A percentile compares a stretch with the other conserved stretches of the same genome.
These are phyloP conservation scores for Ilex paraguariensis DNA, from an alignment of 305 asterid genomes.

Conservation along the genomic window DNA sequence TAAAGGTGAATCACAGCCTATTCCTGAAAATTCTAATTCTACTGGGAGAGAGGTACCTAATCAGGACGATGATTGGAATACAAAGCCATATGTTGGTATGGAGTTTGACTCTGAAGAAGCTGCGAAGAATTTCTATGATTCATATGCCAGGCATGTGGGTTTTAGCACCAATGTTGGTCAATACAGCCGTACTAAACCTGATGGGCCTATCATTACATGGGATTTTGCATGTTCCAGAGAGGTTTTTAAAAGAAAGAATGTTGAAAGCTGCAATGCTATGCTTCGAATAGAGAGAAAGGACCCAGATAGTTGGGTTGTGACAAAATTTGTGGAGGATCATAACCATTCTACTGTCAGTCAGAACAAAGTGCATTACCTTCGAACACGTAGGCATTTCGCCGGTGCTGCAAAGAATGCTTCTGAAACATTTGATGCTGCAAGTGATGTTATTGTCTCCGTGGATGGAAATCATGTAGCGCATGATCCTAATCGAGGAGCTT, in stretches of 20 bases:
- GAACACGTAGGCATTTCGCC: slow-evolving; percentile 60
- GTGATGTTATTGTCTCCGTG: slow-evolving; percentile 35
- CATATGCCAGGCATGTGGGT: slow-evolving; percentile 62
- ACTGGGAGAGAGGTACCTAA: slow-evolving; percentile 23
- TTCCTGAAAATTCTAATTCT: slow-evolving; percentile 33
- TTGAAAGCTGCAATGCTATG: slow-evolving; percentile 64
- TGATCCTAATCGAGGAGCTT: slow-evolving; percentile 35
- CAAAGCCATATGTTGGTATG: slow-evolving; percentile 63
- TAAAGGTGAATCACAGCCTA: slow-evolving; percentile 30
- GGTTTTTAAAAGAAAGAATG: slow-evolving; percentile 46
- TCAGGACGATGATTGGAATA: slow-evolving; percentile 38
- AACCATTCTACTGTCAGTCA: slow-evolving; percentile 54
- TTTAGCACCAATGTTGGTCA: slow-evolving; percentile 63
- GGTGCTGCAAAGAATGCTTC: slow-evolving; percentile 44
- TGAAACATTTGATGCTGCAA: slow-evolving; percentile 38
- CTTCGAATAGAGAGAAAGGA: slow-evolving; percentile 51
- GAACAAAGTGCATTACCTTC: slow-evolving; percentile 56
- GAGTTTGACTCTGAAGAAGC: slow-evolving; percentile 71
- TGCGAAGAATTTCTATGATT: slow-evolving; percentile 62
- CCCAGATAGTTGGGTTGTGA: slow-evolving; percentile 55
- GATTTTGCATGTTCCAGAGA: slow-evolving; percentile 67
- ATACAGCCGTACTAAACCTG: slow-evolving; percentile 49
- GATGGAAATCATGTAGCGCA: slow-evolving; percentile 41
- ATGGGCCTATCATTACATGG: slow-evolving; percentile 58
- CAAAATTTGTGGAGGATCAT: slow-evolving; percentile 75